These are phyloP conservation scores for Yarrowia yakushimensis DNA, from an alignment of 805 yeast genomes.

Conservation along the genomic window DNA sequence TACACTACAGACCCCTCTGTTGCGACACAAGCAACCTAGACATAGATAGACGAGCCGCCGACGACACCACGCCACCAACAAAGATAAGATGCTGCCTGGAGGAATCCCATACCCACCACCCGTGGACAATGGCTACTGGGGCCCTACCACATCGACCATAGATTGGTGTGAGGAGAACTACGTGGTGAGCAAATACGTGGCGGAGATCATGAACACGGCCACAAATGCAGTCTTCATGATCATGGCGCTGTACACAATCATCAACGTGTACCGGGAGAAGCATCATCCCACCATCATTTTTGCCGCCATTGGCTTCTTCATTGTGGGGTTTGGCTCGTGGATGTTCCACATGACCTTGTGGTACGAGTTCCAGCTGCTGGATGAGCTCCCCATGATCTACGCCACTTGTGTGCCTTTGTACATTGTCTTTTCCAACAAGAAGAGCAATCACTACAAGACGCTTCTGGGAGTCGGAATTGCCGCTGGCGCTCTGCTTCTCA, in stretches of 20 bases:
- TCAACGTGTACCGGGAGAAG: conserved; percentile 54
- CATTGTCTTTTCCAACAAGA: conserved; percentile 67
- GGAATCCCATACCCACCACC: conserved; percentile 11
- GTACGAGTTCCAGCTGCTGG: conserved; percentile 86
- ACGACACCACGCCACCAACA: neutral
- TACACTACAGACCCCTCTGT: neutral
- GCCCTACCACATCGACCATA: conserved; percentile 70
- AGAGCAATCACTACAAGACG: conserved; percentile 41
- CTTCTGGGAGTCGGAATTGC: conserved; percentile 48
- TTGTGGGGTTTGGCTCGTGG: conserved; percentile 94
- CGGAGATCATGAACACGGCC: conserved; percentile 83
- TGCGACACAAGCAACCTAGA: neutral
- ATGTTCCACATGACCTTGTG: conserved; percentile 92
- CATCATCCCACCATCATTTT: conserved; percentile 69
- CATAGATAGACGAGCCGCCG: neutral
- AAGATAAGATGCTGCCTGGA: neutral
- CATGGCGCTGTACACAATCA: conserved; percentile 61
- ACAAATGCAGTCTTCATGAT: conserved; percentile 63
- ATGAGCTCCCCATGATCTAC: conserved; percentile 96
- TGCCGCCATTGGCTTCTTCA: conserved; percentile 72
- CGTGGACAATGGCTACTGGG: conserved; percentile 22
- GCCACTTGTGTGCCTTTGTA: conserved; percentile 95
- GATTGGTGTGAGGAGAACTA: conserved; percentile 99
- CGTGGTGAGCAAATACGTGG: conserved; percentile 77
- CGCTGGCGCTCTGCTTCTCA: conserved; percentile 56